Base-by-base conservation (phyloP, 2,329 filamentous ascomycete genomes). In the Aspergillus unguis region DNA sequence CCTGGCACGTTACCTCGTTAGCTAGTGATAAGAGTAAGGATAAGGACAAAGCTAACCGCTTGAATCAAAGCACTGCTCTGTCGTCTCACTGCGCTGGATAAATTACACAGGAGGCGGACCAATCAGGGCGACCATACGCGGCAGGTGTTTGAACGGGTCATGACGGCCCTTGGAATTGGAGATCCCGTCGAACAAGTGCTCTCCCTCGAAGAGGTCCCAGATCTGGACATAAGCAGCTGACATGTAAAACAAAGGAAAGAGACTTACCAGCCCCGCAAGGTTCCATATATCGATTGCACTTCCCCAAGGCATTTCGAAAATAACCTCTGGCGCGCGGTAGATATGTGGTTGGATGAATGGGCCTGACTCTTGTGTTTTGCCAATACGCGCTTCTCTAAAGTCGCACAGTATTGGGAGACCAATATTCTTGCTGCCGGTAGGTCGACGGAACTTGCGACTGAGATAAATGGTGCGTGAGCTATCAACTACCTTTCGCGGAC, bases 281-380 rank as follows among this genome's bases (percentile, higher is more conserved):
- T 76, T 79, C 78, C 77, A 81, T 44, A 81, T 76, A 62, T 81
- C 78, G 28, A 79, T 62, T 26, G 68, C 54, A 47, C 73, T 75
- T 1, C 63, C 65, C 78, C 77, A 81, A 0, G 69, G 64, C 9
- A 68, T 67, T 57, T 72, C 63, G 3, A 81, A 62, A 4, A 80
- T 76, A 5, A 80, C 71, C 58, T 81, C 65, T 9, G 66, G 48
- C 6, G 52, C 48, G 42, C 65, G 49, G 37, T 69, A 69, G 28
- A 67, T 60, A 56, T 64, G 57, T 6, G 66, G 65, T 35, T 83
- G 54, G 71, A 80, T 57, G 65, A 75, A 55, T 60, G 75, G 62
- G 67, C 80, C 57, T 55, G 70, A 59, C 23, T 64, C 52, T 5
- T 61, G 56, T 62, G 2, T 64, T 63, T 32, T 54, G 28, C 71